A percentile compares a stretch with the other conserved stretches of the same genome.
These are phyloP conservation scores for Solanum infundibuliforme DNA, from an alignment of 257 asterid species.

Conservation along the genomic window DNA sequence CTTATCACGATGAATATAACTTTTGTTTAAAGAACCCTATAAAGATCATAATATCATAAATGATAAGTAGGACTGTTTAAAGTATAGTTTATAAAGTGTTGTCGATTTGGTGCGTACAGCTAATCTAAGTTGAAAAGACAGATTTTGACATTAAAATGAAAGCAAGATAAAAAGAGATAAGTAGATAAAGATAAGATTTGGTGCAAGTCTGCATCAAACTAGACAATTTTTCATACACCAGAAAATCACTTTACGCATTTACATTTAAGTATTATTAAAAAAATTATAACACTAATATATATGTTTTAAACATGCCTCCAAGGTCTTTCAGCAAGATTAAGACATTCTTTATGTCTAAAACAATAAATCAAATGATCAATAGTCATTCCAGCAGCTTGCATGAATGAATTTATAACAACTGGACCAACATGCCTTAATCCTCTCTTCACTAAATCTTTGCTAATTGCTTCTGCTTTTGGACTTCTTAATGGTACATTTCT, in stretches of 20 bases:
- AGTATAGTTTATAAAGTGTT: neutral
- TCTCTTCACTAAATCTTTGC: constrained; percentile 72
- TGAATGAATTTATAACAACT: constrained; percentile 70
- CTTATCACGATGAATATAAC: too few relatives aligned
- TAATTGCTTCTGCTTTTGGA: constrained; percentile 79
- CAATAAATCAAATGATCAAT: constrained; percentile 78
- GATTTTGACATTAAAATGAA: neutral
- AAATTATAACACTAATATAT: too few relatives aligned
- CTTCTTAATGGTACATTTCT: constrained; percentile 75
- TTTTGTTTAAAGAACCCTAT: neutral
- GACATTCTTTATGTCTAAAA: constrained; percentile 59
- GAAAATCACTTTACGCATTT: too few relatives aligned
- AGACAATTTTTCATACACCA: too few relatives aligned
- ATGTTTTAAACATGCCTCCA: constrained; percentile 70
- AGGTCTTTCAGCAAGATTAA: constrained; percentile 78
- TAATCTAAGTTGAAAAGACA: neutral
- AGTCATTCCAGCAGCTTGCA: constrained; percentile 90
- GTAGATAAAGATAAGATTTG: neutral
- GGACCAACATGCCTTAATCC: constrained; percentile 87
- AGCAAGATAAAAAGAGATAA: neutral
- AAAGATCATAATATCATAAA: neutral
- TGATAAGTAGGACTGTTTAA: neutral
- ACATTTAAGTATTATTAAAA: too few relatives aligned
- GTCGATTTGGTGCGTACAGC: neutral
- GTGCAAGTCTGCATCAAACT: neutral